A percentile compares a stretch with the other conserved stretches of the same genome.
phyloP scores from a whole-genome alignment of 1,284 basidiomycete species.

The Trichosporon ovoides region DNA sequence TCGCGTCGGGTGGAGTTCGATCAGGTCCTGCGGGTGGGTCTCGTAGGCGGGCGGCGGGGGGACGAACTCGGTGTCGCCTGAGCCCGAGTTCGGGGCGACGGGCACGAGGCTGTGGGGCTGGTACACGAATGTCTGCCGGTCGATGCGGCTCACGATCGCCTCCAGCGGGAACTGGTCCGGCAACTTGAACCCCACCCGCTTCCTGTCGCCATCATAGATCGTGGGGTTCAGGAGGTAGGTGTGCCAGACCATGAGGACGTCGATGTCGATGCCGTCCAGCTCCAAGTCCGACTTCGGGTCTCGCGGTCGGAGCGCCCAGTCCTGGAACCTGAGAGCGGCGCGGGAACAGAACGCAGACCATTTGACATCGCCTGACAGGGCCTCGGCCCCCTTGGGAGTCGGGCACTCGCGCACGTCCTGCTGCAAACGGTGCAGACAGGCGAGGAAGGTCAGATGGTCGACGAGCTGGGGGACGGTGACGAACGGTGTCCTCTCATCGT shows the following conservation, averaged over 20 bases:
- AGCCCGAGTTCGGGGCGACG: background rate
- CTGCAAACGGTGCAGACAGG: conserved; percentile 19
- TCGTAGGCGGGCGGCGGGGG: conserved; percentile 8
- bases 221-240: conserved; percentile 37
- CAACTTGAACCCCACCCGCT: conserved; percentile 8
- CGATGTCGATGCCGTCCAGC: conserved; percentile 17
- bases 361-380: conserved; percentile 15
- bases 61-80: background rate
- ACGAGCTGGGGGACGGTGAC: conserved; percentile 23
- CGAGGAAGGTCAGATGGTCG: conserved; percentile 27
- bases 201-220: conserved; percentile 23
- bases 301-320: conserved; percentile 7
- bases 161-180: conserved; percentile 21
- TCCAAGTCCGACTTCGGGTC: background rate
- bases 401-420: conserved; percentile 18
- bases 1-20: conserved; percentile 8
- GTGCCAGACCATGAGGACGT: conserved; percentile 39
- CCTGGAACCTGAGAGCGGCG: conserved; percentile 14
- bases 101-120: conserved; percentile 3
- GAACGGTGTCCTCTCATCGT: conserved; percentile 2
- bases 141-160: conserved; percentile 18
- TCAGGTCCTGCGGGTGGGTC: conserved; percentile 8
- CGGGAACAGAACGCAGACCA: conserved; percentile 23
- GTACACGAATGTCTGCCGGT: conserved; percentile 14
- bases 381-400: background rate